Percentiles rank a stretch among this genome's conserved stretches.
These are phyloP conservation scores for Phaeoacremonium minimum DNA, from an alignment of 2,329 filamentous ascomycete species.

Conservation along the genomic window DNA sequence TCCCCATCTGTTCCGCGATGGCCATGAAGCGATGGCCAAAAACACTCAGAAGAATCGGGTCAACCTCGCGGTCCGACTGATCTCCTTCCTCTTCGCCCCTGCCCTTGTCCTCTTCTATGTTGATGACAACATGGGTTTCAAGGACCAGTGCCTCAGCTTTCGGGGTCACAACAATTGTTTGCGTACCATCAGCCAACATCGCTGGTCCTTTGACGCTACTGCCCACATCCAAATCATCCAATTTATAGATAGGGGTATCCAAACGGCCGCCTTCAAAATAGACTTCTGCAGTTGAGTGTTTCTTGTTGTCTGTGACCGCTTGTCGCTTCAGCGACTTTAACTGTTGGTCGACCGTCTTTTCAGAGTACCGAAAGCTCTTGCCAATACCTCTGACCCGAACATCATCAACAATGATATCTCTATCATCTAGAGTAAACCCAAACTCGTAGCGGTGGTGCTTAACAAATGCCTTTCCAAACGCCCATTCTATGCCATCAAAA, in stretches of 20 bases:
- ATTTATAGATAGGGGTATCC: constrained; percentile 78
- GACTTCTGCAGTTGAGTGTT: constrained; percentile 63
- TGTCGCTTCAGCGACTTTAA: constrained; percentile 64
- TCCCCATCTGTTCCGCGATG: constrained; percentile 81
- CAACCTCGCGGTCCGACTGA: constrained; percentile 44
- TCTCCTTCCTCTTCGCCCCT: constrained; percentile 24
- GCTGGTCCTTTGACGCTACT: constrained; percentile 75
- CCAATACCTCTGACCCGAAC: constrained; percentile 85
- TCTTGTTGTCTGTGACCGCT: constrained; percentile 52
- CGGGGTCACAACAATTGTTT: constrained; percentile 88
- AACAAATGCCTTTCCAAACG: constrained; percentile 79
- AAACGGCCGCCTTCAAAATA: constrained; percentile 80
- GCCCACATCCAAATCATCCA: constrained; percentile 69
- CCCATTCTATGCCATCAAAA: constrained; percentile 67
- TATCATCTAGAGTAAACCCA: constrained; percentile 78
- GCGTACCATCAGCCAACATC: constrained; percentile 80
- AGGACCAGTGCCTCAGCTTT: constrained; percentile 72
- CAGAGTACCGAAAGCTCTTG: constrained; percentile 75
- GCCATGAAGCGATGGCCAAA: constrained; percentile 83
- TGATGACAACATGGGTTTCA: constrained; percentile 84
- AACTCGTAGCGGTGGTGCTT: constrained; percentile 90
- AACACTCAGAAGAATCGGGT: constrained; percentile 73
- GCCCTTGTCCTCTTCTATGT: constrained; percentile 58
- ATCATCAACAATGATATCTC: constrained; percentile 88
- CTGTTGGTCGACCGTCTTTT: constrained; percentile 81